A percentile compares a stretch with the other conserved stretches of the same genome.
Evolutionary conservation across 129 eudicot species (phyloP).

Genomic region (Solidago caesia): DNA sequence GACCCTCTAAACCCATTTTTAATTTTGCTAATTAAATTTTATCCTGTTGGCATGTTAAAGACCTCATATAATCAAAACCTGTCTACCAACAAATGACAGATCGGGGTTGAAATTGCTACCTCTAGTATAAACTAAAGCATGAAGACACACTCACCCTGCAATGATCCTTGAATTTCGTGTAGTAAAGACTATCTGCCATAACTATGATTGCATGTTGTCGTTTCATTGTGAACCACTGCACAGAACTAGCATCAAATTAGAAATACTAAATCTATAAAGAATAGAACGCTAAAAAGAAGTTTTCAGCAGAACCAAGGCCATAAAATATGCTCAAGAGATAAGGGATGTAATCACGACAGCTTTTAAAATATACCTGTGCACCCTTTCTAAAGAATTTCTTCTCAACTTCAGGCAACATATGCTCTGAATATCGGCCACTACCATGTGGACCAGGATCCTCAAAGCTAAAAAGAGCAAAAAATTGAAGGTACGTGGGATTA

Average conservation of each 20-base stretch:
- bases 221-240: constrained; percentile 92
- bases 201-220: constrained; percentile 75
- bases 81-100: neutral
- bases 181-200: constrained; percentile 76
- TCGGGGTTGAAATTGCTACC: neutral
- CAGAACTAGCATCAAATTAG: constrained; percentile 9
- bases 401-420: constrained; percentile 93
- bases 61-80: neutral
- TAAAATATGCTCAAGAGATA: neutral
- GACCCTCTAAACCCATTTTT: neutral
- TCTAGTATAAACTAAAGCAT: neutral
- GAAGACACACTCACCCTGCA: constrained; percentile 52
- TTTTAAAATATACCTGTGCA: constrained; percentile 63
- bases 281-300: neutral
- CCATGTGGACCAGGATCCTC: constrained; percentile 99
- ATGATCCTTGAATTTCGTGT: constrained; percentile 57
- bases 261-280: neutral
- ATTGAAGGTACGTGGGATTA: neutral
- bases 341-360: neutral
- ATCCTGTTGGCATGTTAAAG: neutral
- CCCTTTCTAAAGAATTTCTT: constrained; percentile 81
- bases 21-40: neutral
- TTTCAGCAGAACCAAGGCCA: neutral
- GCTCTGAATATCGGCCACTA: constrained; percentile 82
- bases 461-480: constrained; percentile 54